These are phyloP conservation scores for Apiotrichum veenhuisii DNA, from an alignment of 1,284 basidiomycete genomes.

Conservation along the genomic window DNA sequence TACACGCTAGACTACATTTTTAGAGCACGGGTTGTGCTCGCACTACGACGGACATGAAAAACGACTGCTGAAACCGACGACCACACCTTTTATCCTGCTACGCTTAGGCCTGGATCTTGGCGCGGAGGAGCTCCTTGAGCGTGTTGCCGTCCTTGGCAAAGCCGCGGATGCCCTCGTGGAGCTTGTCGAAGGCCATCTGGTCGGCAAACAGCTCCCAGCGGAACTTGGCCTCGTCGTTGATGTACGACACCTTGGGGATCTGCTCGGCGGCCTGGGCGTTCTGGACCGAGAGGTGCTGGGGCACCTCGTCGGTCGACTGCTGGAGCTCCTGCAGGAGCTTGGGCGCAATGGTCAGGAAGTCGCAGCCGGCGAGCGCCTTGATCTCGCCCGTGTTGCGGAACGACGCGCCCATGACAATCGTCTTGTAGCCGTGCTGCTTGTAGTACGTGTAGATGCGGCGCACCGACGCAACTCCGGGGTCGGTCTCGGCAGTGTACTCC, in stretches of 20 bases:
- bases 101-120: constrained; percentile 60
- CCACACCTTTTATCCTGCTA: not conserved
- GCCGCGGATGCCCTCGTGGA: constrained; percentile 93
- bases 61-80: not conserved
- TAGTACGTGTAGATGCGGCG: constrained; percentile 92
- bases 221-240: constrained; percentile 95
- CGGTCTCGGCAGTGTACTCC: constrained; percentile 74
- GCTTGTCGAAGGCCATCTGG: constrained; percentile 90
- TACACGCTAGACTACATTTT: not conserved
- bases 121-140: constrained; percentile 75
- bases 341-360: constrained; percentile 94
- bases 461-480: constrained; percentile 96
- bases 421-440: constrained; percentile 98
- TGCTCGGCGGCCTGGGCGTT: constrained; percentile 60
- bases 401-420: constrained; percentile 99
- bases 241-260: constrained; percentile 74
- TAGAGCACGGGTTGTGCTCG: not conserved
- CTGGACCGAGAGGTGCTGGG: constrained; percentile 71
- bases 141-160: constrained; percentile 93
- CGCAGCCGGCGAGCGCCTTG: constrained; percentile 88
- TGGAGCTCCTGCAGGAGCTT: constrained; percentile 87
- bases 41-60: not conserved
- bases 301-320: constrained; percentile 70
- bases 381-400: constrained; percentile 97
- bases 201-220: constrained; percentile 88